These are phyloP conservation scores for Aspergillus hancockii DNA, from an alignment of 495 filamentous ascomycete genomes.

Conservation along the genomic window DNA sequence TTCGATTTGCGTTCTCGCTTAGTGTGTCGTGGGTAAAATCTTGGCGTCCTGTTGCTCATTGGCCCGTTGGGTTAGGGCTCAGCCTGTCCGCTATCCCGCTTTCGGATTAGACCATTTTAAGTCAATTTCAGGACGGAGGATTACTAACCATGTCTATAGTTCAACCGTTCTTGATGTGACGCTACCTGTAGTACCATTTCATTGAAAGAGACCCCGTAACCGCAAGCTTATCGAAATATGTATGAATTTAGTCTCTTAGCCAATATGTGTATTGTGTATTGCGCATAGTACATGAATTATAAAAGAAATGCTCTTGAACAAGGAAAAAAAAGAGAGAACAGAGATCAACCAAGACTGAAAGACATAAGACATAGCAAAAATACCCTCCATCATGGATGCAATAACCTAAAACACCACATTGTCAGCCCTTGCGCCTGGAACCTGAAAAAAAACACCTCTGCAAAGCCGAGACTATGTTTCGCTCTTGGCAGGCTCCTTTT, in stretches of 20 bases:
- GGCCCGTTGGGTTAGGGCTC: conserved; percentile 34
- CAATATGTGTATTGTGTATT: conserved; percentile 5
- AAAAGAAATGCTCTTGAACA: conserved; percentile 5
- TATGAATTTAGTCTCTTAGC: conserved; percentile 2
- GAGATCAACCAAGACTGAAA: not conserved
- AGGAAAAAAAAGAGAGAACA: conserved; percentile 8
- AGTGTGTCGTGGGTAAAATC: conserved; percentile 49
- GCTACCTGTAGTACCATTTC: too few relatives aligned
- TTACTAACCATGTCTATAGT: too few relatives aligned
- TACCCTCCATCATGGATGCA: conserved; percentile 26
- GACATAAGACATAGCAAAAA: conserved; percentile 15
- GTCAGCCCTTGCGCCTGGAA: conserved; percentile 46
- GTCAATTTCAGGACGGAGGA: too few relatives aligned
- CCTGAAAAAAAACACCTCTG: conserved; percentile 22
- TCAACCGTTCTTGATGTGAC: too few relatives aligned
- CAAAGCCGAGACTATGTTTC: conserved; percentile 29
- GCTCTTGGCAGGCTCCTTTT: conserved; percentile 32
- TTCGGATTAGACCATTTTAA: conserved; percentile 22
- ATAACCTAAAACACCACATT: conserved; percentile 45
- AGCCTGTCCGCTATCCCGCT: conserved; percentile 22
- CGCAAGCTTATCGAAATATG: not conserved
- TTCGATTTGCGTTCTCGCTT: conserved; percentile 48
- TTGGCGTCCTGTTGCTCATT: conserved; percentile 36
- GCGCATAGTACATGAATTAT: not conserved
- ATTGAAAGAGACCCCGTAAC: not conserved